Percentiles rank a stretch among this genome's conserved stretches.
Evolutionary conservation across 352 stramenopile species (phyloP).

Genomic region (Pythium rishiriense): DNA sequence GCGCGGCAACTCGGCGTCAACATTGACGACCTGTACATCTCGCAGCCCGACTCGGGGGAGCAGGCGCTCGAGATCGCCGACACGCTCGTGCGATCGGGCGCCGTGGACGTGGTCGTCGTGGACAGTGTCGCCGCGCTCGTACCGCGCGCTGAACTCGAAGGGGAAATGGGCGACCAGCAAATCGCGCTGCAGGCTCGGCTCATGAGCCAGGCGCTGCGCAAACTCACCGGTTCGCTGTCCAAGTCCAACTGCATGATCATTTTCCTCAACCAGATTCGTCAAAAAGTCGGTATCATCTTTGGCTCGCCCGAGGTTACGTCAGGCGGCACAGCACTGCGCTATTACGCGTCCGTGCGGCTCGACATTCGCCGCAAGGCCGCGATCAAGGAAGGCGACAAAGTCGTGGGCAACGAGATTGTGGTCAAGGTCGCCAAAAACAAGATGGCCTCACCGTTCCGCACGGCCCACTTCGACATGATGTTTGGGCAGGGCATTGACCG

Average conservation of each 20-base stretch:
- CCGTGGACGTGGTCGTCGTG: conserved; percentile 97
- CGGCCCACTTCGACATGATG: conserved; percentile 96
- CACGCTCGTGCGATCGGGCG: conserved; percentile 94
- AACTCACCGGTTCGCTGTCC: conserved; percentile 95
- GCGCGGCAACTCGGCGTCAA: conserved; percentile 92
- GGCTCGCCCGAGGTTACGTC: conserved; percentile 97
- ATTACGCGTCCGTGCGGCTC: conserved; percentile 91
- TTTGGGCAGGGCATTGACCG: conserved; percentile 96
- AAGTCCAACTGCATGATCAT: conserved; percentile 97
- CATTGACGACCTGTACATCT: conserved; percentile 96
- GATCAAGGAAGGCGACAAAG: conserved; percentile 89
- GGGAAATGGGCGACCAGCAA: conserved; percentile 95
- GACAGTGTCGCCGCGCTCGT: conserved; percentile 98
- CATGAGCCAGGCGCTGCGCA: conserved; percentile 97
- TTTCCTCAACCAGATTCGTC: conserved; percentile 98
- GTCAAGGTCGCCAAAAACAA: conserved; percentile 99
- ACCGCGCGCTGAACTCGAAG: conserved; percentile 94
- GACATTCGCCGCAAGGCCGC: conserved; percentile 95
- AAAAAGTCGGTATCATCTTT: conserved; percentile 98
- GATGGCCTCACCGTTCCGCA: conserved; percentile 95
- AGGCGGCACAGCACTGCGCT: conserved; percentile 84
- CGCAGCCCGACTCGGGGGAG: conserved; percentile 97
- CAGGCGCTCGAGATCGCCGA: conserved; percentile 99
- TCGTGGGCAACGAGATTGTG: conserved; percentile 96
- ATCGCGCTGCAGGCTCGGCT: conserved; percentile 97